Evolutionary conservation across 1,284 basidiomycete genomes (phyloP).

Genomic region (Pseudozyma flocculosa): DNA sequence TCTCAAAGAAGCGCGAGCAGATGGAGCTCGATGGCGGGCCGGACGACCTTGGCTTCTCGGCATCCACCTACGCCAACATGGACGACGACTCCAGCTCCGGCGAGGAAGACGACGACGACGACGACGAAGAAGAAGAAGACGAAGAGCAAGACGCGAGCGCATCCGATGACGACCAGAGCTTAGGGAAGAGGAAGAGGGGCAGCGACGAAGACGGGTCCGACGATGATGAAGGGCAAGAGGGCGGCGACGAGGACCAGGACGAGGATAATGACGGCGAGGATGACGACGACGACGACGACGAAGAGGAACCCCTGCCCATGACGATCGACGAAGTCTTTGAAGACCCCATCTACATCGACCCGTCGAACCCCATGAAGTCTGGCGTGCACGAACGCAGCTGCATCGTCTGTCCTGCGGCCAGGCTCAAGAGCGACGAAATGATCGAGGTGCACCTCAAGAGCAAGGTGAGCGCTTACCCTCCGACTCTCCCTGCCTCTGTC

Average conservation of each 20-base stretch:
- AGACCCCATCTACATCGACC: constrained; percentile 33
- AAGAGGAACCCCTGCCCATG: constrained; percentile 23
- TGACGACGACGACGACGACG: constrained; percentile 23
- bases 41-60: not conserved
- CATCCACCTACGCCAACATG: constrained; percentile 6
- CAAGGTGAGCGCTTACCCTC: constrained; percentile 3
- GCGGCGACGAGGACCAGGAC: constrained; percentile 13
- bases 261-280: constrained; percentile 9
- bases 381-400: constrained; percentile 23
- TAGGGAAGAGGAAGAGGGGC: too few relatives aligned
- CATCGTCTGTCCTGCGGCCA: constrained; percentile 26
- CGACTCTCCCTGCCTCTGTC: not conserved
- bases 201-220: constrained; percentile 6
- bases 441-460: constrained; percentile 20
- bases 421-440: constrained; percentile 19
- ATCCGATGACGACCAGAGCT: constrained; percentile 11
- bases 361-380: constrained; percentile 29
- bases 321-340: constrained; percentile 22
- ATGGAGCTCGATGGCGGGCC: not conserved
- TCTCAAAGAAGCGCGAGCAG: not conserved
- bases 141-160: constrained; percentile 13
- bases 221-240: constrained; percentile 16
- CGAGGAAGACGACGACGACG: constrained; percentile 8
- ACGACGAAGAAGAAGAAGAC: constrained; percentile 8
- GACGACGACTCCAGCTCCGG: constrained; percentile 28